Evolutionary conservation across 2,329 filamentous ascomycete species (phyloP).

Genomic region (Fonsecaea monophora): DNA sequence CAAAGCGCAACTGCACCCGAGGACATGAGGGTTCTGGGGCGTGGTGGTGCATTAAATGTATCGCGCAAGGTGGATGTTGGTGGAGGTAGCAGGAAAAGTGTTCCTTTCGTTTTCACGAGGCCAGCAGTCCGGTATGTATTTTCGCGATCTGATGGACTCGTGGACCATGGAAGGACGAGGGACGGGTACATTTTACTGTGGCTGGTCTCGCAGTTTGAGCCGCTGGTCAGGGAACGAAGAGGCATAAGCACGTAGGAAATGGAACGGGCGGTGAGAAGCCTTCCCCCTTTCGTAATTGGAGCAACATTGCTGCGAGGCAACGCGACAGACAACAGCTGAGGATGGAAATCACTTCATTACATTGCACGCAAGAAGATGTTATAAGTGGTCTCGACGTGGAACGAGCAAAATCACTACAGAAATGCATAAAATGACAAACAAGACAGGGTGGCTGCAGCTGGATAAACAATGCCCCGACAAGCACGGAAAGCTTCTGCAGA

Average conservation of each 20-base stretch:
- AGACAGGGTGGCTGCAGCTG: not conserved
- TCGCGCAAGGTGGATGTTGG: conserved; percentile 26
- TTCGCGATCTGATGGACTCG: conserved; percentile 28
- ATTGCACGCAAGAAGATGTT: not conserved
- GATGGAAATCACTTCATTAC: not conserved
- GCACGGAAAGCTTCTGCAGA: not conserved
- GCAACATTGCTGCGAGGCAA: not conserved
- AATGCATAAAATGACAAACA: not conserved
- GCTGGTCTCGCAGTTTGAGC: not conserved
- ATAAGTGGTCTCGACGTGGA: not conserved
- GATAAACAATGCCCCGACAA: not conserved
- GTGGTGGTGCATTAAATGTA: conserved; percentile 37
- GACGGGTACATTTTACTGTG: conserved; percentile 33
- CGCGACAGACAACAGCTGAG: not conserved
- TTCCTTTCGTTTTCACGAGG: conserved; percentile 38
- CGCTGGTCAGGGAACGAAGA: not conserved
- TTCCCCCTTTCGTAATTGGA: not conserved
- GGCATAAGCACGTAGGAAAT: not conserved
- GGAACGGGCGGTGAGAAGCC: not conserved
- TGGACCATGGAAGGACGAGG: conserved; percentile 36
- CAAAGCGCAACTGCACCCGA: conserved; percentile 40
- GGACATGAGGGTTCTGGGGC: conserved; percentile 38
- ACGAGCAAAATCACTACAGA: not conserved
- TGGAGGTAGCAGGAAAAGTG: conserved; percentile 40
- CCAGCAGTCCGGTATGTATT: conserved; percentile 32